Base-by-base conservation (phyloP, 257 asterid species). In the Agastache rugosa region DNA sequence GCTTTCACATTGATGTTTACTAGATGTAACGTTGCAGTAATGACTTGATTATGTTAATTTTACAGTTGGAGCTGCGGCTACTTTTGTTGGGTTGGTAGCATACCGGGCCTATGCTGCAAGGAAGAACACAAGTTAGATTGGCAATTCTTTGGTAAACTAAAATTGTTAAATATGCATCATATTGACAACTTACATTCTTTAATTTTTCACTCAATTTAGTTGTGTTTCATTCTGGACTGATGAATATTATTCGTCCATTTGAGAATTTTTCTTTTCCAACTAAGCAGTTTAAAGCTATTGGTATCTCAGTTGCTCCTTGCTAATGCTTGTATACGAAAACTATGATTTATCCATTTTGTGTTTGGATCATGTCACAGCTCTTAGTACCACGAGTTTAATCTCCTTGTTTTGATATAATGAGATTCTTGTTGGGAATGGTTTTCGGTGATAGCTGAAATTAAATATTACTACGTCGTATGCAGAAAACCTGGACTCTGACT, bases 51-150 rank as follows among this genome's bases (percentile, higher is more conserved):
- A 71, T 55, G 48, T 61, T 47, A 72, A 73, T 75, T 27, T 72
- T 74, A 83, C 96, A 94, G 99, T 94, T 82, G 96, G 91, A 68
- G 92, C 97, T 72, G 99, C 97, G 64, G 83, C 88, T 67, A 83
- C 93, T 23, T 85, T 92, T 54, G 82, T 94, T 81, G 99, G 98
- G 75, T 72, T 92, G 85, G 91, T 90, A 12, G 98, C 93, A 25
- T 92, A 87, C 78, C 88, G 96, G 70, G 79, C 88, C 69, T 92
- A 89, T 81, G 88, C 90, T 75, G 89, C 97, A 75, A 85, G 92
- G 85, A 94, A 84, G 89, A 90, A 82, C 75, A 69, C 85, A 63
- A 78, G 81, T 84, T 92, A 89, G 80, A 82, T 72, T 64, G 73
- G 77, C 70, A 20, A 50, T 67, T 79, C 71, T 71, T 65, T 75